These are phyloP conservation scores for Vitis hybrid DNA, from an alignment of 177 flowering plant species.

Conservation along the genomic window DNA sequence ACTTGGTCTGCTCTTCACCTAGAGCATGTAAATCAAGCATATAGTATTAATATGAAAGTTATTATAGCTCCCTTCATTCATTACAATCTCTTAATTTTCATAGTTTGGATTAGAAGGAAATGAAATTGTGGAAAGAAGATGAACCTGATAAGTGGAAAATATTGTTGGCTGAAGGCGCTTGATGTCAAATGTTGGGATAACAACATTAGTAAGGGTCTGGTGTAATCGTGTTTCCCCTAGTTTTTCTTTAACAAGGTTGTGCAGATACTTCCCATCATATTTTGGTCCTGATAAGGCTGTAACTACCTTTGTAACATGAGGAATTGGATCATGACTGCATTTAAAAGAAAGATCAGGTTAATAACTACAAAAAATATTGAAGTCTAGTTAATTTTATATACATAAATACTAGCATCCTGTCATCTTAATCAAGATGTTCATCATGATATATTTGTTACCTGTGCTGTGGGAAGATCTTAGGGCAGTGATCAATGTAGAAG, in stretches of 20 bases:
- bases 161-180: slow-evolving; percentile 50
- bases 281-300: slow-evolving; percentile 46
- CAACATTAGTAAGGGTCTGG: slow-evolving; percentile 53
- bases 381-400: not conserved
- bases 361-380: not conserved
- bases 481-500: slow-evolving; percentile 50
- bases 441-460: slow-evolving; percentile 19
- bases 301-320: slow-evolving; percentile 10
- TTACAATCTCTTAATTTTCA: no score
- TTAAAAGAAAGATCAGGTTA: not conserved
- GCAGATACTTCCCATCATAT: slow-evolving; percentile 64
- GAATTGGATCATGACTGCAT: slow-evolving; percentile 15
- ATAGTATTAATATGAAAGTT: no score
- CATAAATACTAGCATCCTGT: not conserved
- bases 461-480: slow-evolving; percentile 57
- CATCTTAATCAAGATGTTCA: not conserved
- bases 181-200: slow-evolving; percentile 63
- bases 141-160: slow-evolving; percentile 51
- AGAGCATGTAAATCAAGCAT: no score
- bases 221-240: slow-evolving; percentile 36
- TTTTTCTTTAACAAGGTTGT: slow-evolving; percentile 29
- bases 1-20: no score
- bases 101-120: not conserved
- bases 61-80: no score
- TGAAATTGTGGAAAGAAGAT: not conserved